Conservation (phyloP, 208 protist genomes). For the Kentomonas sorsogonicus region DNA sequence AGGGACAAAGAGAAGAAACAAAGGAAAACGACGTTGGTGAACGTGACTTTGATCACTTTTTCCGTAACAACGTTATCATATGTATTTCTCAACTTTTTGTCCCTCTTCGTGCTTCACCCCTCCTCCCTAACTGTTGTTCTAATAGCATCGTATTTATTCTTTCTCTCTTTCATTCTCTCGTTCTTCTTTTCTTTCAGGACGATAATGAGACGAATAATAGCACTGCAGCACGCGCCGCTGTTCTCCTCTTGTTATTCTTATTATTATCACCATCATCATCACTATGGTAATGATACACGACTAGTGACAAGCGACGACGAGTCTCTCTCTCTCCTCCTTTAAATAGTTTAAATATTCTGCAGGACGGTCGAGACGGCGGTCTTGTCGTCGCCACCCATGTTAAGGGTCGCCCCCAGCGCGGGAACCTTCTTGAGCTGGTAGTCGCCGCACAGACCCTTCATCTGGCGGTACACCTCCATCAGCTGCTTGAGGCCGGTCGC, state of each 20-base stretch:
- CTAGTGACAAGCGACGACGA: too few relatives aligned
- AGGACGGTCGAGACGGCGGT: constrained; percentile 83
- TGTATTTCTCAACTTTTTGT: too few relatives aligned
- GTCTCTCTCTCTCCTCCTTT: constrained; percentile 13
- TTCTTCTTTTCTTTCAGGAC: neutral
- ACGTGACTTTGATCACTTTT: too few relatives aligned
- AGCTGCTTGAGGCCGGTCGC: constrained; percentile 90
- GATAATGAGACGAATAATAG: constrained; percentile 11
- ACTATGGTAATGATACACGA: too few relatives aligned
- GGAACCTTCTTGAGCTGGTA: constrained; percentile 86
- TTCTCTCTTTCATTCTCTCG: neutral
- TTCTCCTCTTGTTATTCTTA: neutral
- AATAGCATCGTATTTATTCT: neutral
- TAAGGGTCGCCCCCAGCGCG: constrained; percentile 77
- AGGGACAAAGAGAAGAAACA: constrained; percentile 13
- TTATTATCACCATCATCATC: neutral
- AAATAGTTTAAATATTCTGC: constrained; percentile 59
- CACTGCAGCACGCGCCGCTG: neutral
- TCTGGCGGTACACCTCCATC: constrained; percentile 89
- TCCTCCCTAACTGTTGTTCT: too few relatives aligned
- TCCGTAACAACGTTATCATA: neutral
- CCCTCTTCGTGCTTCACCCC: too few relatives aligned
- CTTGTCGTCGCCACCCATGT: constrained; percentile 93
- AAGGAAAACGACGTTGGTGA: neutral
- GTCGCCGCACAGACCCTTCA: constrained; percentile 87